These are phyloP conservation scores for Lippia alba DNA, from an alignment of 305 asterid genomes.

Conservation along the genomic window DNA sequence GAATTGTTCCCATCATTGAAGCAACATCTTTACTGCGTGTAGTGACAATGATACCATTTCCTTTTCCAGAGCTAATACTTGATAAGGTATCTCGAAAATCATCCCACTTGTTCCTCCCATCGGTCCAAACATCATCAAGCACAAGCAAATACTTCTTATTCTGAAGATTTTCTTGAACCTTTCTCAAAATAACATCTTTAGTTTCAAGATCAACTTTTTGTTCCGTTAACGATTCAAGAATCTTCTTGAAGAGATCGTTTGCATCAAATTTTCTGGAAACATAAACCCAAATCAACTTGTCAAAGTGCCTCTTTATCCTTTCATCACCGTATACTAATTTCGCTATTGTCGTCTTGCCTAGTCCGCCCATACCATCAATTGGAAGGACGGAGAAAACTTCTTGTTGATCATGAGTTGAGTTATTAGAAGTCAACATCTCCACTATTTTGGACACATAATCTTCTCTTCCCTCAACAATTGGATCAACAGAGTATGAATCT, in stretches of 20 bases:
- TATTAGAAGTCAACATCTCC: too few relatives aligned
- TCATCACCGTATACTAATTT: not conserved
- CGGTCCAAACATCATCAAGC: not conserved
- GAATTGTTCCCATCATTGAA: not conserved
- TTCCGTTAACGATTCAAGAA: not conserved
- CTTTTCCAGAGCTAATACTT: not conserved
- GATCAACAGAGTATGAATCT: too few relatives aligned
- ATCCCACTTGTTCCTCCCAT: not conserved
- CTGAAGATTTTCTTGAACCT: too few relatives aligned
- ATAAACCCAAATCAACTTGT: not conserved
- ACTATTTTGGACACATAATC: too few relatives aligned
- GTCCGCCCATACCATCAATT: too few relatives aligned
- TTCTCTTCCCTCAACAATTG: too few relatives aligned
- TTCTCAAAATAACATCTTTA: not conserved
- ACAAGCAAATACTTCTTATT: not conserved
- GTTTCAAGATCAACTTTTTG: not conserved
- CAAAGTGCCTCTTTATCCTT: not conserved
- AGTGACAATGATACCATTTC: too few relatives aligned
- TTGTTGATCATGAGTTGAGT: too few relatives aligned
- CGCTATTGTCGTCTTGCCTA: not conserved
- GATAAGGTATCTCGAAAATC: not conserved
- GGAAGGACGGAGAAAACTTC: too few relatives aligned
- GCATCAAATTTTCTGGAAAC: not conserved
- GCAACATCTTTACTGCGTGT: not conserved
- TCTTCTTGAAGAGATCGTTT: not conserved